A percentile compares a stretch with the other conserved stretches of the same genome.
Evolutionary conservation across 73 alveolate genomes (phyloP).

Genomic region (Paramecium octaurelia): DNA sequence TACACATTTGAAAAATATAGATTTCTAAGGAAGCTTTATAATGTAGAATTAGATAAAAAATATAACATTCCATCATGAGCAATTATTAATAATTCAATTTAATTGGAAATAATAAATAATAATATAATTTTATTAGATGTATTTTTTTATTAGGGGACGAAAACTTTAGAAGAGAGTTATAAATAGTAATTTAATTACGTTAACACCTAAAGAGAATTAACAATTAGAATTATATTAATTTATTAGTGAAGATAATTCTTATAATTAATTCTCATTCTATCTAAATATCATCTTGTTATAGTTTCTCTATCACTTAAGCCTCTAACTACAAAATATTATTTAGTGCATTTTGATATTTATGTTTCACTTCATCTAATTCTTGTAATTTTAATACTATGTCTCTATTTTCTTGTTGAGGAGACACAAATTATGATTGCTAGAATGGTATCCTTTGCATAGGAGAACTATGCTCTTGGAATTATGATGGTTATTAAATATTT

Average conservation of each 20-base stretch:
- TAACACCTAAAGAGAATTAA: neutral
- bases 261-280: constrained; percentile 23
- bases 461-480: neutral
- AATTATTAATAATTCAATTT: neutral
- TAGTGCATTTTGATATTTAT: constrained; percentile 24
- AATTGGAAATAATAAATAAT: neutral
- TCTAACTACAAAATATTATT: constrained; percentile 18
- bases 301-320: constrained; percentile 32
- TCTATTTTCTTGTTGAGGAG: constrained; percentile 24
- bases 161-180: neutral
- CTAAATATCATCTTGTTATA: neutral
- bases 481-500: neutral
- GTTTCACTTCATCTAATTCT: constrained; percentile 50
- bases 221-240: neutral
- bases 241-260: neutral
- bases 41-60: constrained; percentile 23
- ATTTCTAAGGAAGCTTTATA: neutral
- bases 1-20: neutral
- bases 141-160: neutral
- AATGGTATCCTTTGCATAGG: constrained; percentile 4
- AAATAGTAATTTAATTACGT: neutral
- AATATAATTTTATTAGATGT: neutral
- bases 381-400: constrained; percentile 1
- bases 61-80: neutral
- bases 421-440: neutral